Conservation (phyloP, 2,329 filamentous ascomycete genomes). For the Nannizzia gypsea region DNA sequence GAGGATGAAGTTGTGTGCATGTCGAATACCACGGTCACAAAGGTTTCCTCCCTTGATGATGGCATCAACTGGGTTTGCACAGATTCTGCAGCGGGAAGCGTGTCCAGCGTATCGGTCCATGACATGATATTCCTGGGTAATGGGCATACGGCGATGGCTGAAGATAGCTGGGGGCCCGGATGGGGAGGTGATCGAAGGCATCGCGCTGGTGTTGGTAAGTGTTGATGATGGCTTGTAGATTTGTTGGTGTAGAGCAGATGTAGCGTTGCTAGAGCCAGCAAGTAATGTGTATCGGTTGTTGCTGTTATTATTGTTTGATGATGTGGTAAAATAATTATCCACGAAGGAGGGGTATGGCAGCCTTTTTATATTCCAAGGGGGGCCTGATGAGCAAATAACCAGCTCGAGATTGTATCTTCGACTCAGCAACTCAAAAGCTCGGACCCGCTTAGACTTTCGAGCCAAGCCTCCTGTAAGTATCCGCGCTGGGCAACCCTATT, state of each 20-base stretch:
- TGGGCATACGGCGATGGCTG: constrained; percentile 13
- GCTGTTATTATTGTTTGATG: background rate
- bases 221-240: background rate
- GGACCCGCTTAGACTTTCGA: background rate
- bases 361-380: background rate
- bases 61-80: constrained; percentile 22
- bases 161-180: background rate
- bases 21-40: constrained; percentile 25
- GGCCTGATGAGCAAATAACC: background rate
- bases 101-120: constrained; percentile 26
- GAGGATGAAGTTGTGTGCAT: constrained; percentile 25
- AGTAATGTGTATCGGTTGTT: background rate
- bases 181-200: constrained; percentile 16
- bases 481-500: constrained; percentile 5
- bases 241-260: background rate
- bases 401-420: background rate
- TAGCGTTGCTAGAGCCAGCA: background rate
- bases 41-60: constrained; percentile 20
- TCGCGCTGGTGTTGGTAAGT: constrained; percentile 36
- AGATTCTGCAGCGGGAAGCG: constrained; percentile 23
- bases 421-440: background rate
- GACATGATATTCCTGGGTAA: constrained; percentile 25
- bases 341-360: background rate
- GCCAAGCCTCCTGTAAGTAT: constrained; percentile 1
- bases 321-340: background rate